phyloP scores from a whole-genome alignment of 2,329 filamentous ascomycete species.

The Microcyclosporella mali region DNA sequence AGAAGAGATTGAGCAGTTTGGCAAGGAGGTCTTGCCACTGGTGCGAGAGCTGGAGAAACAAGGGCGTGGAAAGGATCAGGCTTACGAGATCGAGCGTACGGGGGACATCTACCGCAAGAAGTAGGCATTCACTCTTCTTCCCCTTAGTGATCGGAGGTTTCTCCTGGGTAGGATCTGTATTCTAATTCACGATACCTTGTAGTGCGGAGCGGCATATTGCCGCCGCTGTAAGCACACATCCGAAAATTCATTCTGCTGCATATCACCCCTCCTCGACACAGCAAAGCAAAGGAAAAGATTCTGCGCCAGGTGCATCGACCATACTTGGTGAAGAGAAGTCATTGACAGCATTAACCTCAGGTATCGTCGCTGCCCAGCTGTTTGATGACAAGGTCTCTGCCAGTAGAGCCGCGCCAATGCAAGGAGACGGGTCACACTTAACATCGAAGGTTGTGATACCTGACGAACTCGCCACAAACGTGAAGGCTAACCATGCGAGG shows the following conservation, averaged over 20 bases:
- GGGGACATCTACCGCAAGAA: slow-evolving; percentile 42
- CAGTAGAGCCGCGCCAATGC: too few relatives aligned
- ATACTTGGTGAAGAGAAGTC: not conserved
- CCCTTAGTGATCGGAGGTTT: not conserved
- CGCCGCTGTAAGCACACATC: not conserved
- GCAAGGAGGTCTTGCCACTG: slow-evolving; percentile 42
- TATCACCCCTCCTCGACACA: not conserved
- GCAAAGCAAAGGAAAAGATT: not conserved
- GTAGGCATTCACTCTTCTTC: slow-evolving; percentile 11
- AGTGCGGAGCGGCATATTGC: not conserved
- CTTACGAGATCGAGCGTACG: slow-evolving; percentile 43
- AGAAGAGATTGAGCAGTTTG: slow-evolving; percentile 47
- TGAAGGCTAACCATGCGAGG: not conserved
- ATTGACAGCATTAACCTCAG: too few relatives aligned
- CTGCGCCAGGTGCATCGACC: not conserved
- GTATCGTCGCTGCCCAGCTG: too few relatives aligned
- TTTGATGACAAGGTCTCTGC: too few relatives aligned
- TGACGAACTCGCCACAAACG: not conserved
- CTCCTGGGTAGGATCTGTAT: not conserved
- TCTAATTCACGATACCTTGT: slow-evolving; percentile 10
- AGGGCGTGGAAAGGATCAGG: slow-evolving; percentile 44
- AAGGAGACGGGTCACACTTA: too few relatives aligned
- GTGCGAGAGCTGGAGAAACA: slow-evolving; percentile 44
- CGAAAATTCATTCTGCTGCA: slow-evolving; percentile 2
- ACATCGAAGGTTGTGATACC: too few relatives aligned